These are phyloP conservation scores for Globisporangium takayamanum DNA, from an alignment of 352 stramenopile genomes.

Conservation along the genomic window DNA sequence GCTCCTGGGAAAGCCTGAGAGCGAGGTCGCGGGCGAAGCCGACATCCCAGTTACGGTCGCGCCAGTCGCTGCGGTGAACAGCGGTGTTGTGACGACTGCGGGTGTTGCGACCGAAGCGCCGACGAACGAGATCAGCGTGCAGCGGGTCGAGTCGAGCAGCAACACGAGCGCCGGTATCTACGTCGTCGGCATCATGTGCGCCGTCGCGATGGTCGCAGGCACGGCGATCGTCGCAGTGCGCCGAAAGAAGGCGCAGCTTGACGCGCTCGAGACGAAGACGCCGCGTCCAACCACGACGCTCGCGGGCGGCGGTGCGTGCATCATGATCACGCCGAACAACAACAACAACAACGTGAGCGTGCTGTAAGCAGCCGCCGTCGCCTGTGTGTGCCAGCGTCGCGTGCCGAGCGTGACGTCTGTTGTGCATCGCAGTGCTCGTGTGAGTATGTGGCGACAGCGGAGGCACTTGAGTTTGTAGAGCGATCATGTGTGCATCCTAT, in stretches of 20 bases:
- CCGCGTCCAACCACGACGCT: slow-evolving; percentile 22
- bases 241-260: slow-evolving; percentile 45
- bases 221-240: slow-evolving; percentile 51
- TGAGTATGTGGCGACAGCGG: too few relatives aligned
- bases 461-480: too few relatives aligned
- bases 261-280: slow-evolving; percentile 26
- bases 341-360: slow-evolving; percentile 29
- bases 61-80: slow-evolving; percentile 7
- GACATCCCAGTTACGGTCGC: background rate
- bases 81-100: slow-evolving; percentile 4
- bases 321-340: slow-evolving; percentile 50
- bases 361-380: slow-evolving; percentile 9
- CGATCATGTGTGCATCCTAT: too few relatives aligned
- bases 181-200: slow-evolving; percentile 25
- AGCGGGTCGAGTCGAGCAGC: too few relatives aligned
- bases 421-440: too few relatives aligned
- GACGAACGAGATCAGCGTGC: slow-evolving; percentile 13
- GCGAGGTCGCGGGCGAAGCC: slow-evolving; percentile 9
- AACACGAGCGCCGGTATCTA: slow-evolving; percentile 19
- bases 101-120: slow-evolving; percentile 21
- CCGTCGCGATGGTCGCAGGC: slow-evolving; percentile 36
- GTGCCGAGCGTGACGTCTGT: too few relatives aligned
- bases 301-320: slow-evolving; percentile 24
- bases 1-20: background rate
- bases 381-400: too few relatives aligned